Base-by-base conservation (phyloP, 306 rosid genomes). In the Trifolium fragiferum region DNA sequence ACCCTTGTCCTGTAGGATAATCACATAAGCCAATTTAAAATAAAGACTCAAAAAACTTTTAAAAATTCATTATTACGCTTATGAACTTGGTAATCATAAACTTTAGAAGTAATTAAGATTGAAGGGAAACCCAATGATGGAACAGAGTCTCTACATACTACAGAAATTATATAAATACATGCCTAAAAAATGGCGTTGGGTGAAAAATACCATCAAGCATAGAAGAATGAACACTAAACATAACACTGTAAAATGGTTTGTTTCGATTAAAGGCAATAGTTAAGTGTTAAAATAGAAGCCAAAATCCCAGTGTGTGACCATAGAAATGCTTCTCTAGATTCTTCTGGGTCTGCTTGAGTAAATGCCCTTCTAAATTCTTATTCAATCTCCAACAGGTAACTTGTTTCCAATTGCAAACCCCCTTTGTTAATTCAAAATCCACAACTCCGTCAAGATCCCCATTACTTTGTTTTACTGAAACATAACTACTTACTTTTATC, bases 1-100 rank as follows among this genome's bases (percentile, higher is more conserved):
- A 68, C 99, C 99, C 86, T 94, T 94, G 35, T 90, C 99, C 96
- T 94, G 90, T 53, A 74, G 25, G 57, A 76, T 53, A 76, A 62
- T 46, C 77, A 76, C 25, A 79, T 57, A 58, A 50, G 73, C 50
- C 38, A 67, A 14, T 69, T 67, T 67, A 20, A 15, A 64, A 63
- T 20, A 73, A 41, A 54, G 27, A 76, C 59, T 46, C 35, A 14
- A 70, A 44, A 14, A 70, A 44, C 37, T 50, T 4, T 40, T 9
- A 12, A 70, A 67, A 51, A 32, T 30, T 74, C 68, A 61, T 10
- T 23, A 37, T 30, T 33, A 54, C 9, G 62, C 72, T 58, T 49
- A 65, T 15, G 32, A 47, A 49, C 66, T 69, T 65, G 57, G 75
- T 13, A 18, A 68, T 76, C 60, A 43, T 25, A 85, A 32, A 20